Base-by-base conservation (phyloP, 768 basidiomycete genomes). In the Leccinum subtestaceum region DNA sequence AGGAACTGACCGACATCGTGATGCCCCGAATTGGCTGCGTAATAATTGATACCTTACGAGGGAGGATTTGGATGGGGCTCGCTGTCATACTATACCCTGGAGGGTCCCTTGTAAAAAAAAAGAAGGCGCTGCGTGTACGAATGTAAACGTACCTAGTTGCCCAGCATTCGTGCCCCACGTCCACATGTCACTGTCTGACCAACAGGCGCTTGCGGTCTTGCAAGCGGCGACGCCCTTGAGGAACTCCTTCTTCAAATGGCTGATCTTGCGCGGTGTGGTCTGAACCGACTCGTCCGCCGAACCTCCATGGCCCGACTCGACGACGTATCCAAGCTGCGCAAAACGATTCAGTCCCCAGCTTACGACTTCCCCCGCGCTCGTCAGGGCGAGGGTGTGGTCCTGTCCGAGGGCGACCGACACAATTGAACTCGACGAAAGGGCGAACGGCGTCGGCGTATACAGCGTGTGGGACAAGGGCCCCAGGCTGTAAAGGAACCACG, bases 131-230 rank as follows among this genome's bases (percentile, higher is more conserved):
- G 21, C 13, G n/a, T n/a, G 1, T 11, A 53, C 51, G 32, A 23
- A 19, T 10, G 29, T 7, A 52, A 47, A 47, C 80, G 55, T 60
- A 86, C 95, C 95, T 4, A 98, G 80, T 70, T 99, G 97, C 1
- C 97, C 97, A 45, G 80, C 82, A 72, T 98, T 97, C 25, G 88
- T 91, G 0, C 97, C 97, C 95, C 95, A 98, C 0, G 93, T 93
- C 70, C 82, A 95, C 2, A 93, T 81, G 46, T 84, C 76, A 10
- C 71, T 72, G 4, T 76, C 75, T 0, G 93, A 95, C 91, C 93
- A 97, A 72, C 93, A 95, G 5, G 86, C 93, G 13, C 91, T 94
- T 15, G 93, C 88, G 21, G 82, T 85, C 68, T 91, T 89, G 64
- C 89, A 91, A 0, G 95, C 94, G 0, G 95, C 90, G 8, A 97